Conservation (phyloP, 257 asterid genomes). For the Capsicum rhomboideum region DNA sequence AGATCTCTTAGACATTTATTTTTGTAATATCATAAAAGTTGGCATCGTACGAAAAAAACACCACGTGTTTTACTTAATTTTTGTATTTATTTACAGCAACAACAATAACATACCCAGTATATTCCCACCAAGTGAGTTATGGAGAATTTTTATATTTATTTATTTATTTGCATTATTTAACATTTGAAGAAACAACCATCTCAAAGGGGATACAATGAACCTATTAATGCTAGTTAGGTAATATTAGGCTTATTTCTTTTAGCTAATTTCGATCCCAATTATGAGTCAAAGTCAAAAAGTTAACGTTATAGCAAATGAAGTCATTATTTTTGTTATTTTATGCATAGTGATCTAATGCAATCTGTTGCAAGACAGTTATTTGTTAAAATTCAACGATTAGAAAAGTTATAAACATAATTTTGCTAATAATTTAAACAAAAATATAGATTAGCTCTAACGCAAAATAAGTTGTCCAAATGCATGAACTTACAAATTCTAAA, state of each 20-base stretch:
- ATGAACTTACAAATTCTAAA: too few species aligned
- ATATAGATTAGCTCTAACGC: neutral
- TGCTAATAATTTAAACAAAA: neutral
- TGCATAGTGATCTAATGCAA: neutral
- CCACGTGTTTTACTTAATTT: too few species aligned
- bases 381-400: neutral
- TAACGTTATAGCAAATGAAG: neutral
- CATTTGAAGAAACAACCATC: neutral
- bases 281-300: neutral
- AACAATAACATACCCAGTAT: too few species aligned
- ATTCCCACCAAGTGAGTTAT: too few species aligned
- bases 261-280: neutral
- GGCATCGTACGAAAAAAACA: too few species aligned
- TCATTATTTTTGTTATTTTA: neutral
- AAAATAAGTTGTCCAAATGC: neutral
- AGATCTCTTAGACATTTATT: neutral
- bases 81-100: too few species aligned
- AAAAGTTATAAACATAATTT: neutral
- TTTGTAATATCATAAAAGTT: too few species aligned
- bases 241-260: neutral
- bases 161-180: neutral
- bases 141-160: too few species aligned
- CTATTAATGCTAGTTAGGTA: neutral
- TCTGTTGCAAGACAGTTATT: neutral
- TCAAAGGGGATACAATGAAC: neutral